Evolutionary conservation across 202 grass and related monocot genomes (phyloP).

Genomic region (Digitaria exilis): DNA sequence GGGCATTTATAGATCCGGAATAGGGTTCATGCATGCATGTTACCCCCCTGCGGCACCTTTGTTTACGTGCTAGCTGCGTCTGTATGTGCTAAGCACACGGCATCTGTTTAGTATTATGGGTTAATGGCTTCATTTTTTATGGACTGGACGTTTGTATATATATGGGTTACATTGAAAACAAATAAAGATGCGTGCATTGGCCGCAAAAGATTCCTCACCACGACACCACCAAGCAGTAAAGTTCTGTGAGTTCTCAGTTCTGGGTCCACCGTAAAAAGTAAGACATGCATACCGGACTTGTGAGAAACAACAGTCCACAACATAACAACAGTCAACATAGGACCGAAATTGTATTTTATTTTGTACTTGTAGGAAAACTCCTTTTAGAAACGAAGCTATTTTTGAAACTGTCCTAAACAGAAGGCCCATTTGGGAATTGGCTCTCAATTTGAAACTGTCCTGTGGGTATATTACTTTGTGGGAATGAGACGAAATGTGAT

Average conservation of each 20-base stretch:
- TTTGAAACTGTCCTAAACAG: too few species aligned
- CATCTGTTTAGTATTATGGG: too few species aligned
- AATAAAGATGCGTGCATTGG: not conserved
- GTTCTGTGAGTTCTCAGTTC: not conserved
- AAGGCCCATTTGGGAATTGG: too few species aligned
- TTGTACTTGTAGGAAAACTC: too few species aligned
- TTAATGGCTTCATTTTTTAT: not conserved
- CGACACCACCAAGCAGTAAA: too few species aligned
- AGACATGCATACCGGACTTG: not conserved
- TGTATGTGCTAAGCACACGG: not conserved
- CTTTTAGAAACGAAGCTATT: too few species aligned
- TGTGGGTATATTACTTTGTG: too few species aligned
- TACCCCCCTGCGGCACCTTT: not conserved
- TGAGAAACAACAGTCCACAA: not conserved
- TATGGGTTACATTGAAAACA: not conserved
- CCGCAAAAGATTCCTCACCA: not conserved
- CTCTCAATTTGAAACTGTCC: too few species aligned
- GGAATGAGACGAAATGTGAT: too few species aligned
- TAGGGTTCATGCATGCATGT: not conserved
- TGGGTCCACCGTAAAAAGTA: not conserved
- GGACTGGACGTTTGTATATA: not conserved
- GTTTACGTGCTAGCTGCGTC: not conserved
- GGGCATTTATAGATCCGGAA: not conserved
- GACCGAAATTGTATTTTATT: too few species aligned
- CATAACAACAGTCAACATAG: too few species aligned